phyloP scores from a whole-genome alignment of 169 alveolate species.

The Babesia gibsoni region DNA sequence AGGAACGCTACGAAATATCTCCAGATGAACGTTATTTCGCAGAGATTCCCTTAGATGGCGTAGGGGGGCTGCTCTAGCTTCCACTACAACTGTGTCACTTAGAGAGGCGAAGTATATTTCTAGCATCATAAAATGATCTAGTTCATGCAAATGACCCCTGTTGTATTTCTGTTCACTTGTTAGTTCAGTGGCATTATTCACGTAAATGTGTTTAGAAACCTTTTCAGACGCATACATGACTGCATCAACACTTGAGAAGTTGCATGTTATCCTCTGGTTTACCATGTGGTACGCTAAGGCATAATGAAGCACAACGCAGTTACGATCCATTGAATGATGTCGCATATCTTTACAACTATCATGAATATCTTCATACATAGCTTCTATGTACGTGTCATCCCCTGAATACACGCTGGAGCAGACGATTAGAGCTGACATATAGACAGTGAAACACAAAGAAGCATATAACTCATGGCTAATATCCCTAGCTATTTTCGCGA shows the following conservation, averaged over 20 bases:
- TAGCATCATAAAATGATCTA: not conserved
- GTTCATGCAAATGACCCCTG: not conserved
- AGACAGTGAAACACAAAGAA: not conserved
- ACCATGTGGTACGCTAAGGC: constrained; percentile 1
- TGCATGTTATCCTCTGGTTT: not conserved
- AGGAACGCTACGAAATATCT: no score
- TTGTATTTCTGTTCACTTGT: not conserved
- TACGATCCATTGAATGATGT: not conserved
- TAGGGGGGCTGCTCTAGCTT: no score
- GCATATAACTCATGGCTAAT: not conserved
- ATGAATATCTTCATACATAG: no score
- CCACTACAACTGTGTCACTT: no score
- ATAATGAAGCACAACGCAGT: not conserved
- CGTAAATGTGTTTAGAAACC: not conserved
- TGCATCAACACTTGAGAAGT: not conserved
- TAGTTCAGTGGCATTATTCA: not conserved
- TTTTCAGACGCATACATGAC: not conserved
- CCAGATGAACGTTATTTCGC: no score
- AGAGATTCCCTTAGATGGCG: no score
- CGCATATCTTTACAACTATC: no score
- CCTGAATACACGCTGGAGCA: not conserved
- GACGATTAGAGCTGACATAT: not conserved
- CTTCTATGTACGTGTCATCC: no score
- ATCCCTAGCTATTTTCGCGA: constrained; percentile 12
- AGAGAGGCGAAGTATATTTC: no score